phyloP scores from a whole-genome alignment of 352 stramenopile species.

The Globisporangium solare region DNA sequence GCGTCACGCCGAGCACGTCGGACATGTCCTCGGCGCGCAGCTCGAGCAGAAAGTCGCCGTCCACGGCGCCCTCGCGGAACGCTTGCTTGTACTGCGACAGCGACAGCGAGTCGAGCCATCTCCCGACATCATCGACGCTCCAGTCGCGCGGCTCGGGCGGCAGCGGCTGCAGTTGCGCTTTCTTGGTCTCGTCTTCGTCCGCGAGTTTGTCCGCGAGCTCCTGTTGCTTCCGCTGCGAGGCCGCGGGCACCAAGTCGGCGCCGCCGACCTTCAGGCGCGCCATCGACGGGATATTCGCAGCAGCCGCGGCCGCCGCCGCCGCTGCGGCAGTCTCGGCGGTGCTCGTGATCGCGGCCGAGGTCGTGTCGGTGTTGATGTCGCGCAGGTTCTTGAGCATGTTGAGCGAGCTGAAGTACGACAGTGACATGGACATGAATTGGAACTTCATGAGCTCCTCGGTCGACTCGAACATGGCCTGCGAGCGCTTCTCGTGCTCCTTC shows the following conservation, averaged over 20 bases:
- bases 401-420: slow-evolving; percentile 93
- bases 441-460: slow-evolving; percentile 97
- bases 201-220: slow-evolving; percentile 54
- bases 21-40: slow-evolving; percentile 89
- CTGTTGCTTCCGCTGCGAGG: slow-evolving; percentile 67
- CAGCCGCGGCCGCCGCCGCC: slow-evolving; percentile 77
- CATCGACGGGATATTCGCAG: slow-evolving; percentile 85
- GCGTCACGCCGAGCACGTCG: slow-evolving; percentile 86
- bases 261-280: slow-evolving; percentile 62
- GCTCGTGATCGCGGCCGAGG: slow-evolving; percentile 74
- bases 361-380: slow-evolving; percentile 93
- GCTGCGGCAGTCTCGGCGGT: slow-evolving; percentile 87
- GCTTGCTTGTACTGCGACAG: slow-evolving; percentile 89
- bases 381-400: slow-evolving; percentile 94
- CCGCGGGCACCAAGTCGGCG: slow-evolving; percentile 51
- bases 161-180: slow-evolving; percentile 49
- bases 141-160: slow-evolving; percentile 72
- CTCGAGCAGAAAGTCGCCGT: slow-evolving; percentile 91
- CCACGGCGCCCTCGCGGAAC: slow-evolving; percentile 87
- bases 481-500: slow-evolving; percentile 88
- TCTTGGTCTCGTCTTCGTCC: slow-evolving; percentile 59
- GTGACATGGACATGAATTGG: slow-evolving; percentile 95
- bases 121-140: slow-evolving; percentile 88
- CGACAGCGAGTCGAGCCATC: slow-evolving; percentile 90
- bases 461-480: slow-evolving; percentile 89